phyloP scores from a whole-genome alignment of 2,329 filamentous ascomycete species.

The Sporothrix euskadiensis region DNA sequence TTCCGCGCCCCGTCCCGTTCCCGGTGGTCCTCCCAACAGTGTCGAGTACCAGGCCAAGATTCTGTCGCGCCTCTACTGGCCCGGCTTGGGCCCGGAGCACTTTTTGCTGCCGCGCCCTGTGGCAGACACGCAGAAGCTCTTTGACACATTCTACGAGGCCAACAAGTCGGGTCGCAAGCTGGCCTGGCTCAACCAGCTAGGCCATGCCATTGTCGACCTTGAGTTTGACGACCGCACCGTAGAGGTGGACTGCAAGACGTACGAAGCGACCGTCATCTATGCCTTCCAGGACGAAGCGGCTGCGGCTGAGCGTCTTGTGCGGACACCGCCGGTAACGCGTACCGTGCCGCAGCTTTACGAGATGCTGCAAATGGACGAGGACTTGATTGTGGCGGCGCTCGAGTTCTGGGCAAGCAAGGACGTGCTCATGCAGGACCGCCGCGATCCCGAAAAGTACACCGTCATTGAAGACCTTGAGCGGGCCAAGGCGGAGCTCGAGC shows the following conservation, averaged over 20 bases:
- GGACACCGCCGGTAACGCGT: conserved; percentile 42
- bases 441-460: conserved; percentile 56
- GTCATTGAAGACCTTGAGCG: conserved; percentile 62
- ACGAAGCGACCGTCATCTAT: conserved; percentile 85
- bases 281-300: conserved; percentile 64
- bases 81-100: conserved; percentile 68
- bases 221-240: conserved; percentile 79
- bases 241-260: conserved; percentile 71
- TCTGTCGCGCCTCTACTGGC: conserved; percentile 92
- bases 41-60: conserved; percentile 73
- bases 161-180: conserved; percentile 84
- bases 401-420: conserved; percentile 70
- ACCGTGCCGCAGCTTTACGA: conserved; percentile 54
- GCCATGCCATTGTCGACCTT: conserved; percentile 76
- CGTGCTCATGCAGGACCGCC: conserved; percentile 54
- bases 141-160: conserved; percentile 72
- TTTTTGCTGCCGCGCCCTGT: conserved; percentile 65
- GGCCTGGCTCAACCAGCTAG: conserved; percentile 82
- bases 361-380: conserved; percentile 70
- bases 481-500: conserved; percentile 36
- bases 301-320: conserved; percentile 23
- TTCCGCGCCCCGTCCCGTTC: neutral
- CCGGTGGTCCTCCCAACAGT: conserved; percentile 30
- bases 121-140: conserved; percentile 63
- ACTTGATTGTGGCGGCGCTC: conserved; percentile 67